A percentile compares a stretch with the other conserved stretches of the same genome.
Evolutionary conservation across 2,329 filamentous ascomycete genomes (phyloP).

Genomic region (Ophiognomonia clavigignenti-juglandacearum): DNA sequence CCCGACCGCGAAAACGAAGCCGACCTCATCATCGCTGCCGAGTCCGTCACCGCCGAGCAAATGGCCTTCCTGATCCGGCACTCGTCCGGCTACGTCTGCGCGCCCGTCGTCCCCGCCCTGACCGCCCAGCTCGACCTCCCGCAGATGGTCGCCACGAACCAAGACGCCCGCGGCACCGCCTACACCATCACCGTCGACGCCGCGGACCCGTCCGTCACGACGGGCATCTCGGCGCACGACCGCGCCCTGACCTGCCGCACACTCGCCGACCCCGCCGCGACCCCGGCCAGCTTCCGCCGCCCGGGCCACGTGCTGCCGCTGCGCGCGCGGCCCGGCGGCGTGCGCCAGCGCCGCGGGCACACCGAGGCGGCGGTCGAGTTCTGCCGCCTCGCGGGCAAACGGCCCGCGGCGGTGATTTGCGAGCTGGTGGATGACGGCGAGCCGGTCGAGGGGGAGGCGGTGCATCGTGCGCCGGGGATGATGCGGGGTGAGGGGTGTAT

Average conservation of each 20-base stretch:
- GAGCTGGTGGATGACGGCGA: constrained; percentile 87
- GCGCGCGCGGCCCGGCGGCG: constrained; percentile 72
- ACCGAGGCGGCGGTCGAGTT: constrained; percentile 93
- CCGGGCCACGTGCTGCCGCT: constrained; percentile 91
- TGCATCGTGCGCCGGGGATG: constrained; percentile 73
- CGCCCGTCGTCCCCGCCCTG: constrained; percentile 67
- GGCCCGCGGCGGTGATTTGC: constrained; percentile 74
- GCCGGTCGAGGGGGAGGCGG: constrained; percentile 62
- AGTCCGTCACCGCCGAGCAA: constrained; percentile 78
- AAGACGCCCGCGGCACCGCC: constrained; percentile 86
- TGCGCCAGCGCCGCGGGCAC: constrained; percentile 75
- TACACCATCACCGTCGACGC: constrained; percentile 91
- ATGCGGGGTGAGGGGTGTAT: constrained; percentile 85
- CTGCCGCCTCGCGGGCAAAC: constrained; percentile 77
- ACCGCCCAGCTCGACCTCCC: constrained; percentile 71
- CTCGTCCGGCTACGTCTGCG: constrained; percentile 87
- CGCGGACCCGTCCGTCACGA: constrained; percentile 66
- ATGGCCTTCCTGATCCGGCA: constrained; percentile 96
- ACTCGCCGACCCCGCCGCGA: constrained; percentile 63
- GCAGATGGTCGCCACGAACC: constrained; percentile 72
- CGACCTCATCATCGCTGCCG: constrained; percentile 91
- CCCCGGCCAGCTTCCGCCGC: constrained; percentile 61
- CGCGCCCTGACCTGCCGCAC: constrained; percentile 74
- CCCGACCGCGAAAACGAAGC: constrained; percentile 94
- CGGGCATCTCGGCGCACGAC: constrained; percentile 87